phyloP scores from a whole-genome alignment of 2,329 filamentous ascomycete species.

The Pyricularia pennisetigena region DNA sequence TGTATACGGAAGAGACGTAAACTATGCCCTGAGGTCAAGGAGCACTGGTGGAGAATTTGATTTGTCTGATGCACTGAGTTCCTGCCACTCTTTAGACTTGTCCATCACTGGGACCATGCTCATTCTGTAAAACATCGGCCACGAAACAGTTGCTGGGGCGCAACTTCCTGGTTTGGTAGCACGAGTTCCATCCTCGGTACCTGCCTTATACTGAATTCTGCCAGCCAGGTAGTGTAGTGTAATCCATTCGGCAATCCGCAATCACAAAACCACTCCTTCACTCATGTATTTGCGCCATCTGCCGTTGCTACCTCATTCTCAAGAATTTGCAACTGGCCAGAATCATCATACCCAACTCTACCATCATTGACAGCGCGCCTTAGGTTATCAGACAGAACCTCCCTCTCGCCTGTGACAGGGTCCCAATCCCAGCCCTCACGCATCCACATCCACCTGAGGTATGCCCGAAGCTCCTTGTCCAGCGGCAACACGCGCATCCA shows the following conservation, averaged over 20 bases:
- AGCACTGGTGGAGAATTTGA: no score
- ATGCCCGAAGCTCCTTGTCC: slow-evolving; percentile 86
- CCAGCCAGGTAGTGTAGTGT: no score
- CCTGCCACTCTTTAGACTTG: no score
- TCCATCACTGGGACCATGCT: not conserved
- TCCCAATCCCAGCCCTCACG: slow-evolving; percentile 79
- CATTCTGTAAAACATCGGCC: not conserved
- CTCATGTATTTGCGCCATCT: not conserved
- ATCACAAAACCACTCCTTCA: not conserved
- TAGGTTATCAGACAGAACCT: slow-evolving; percentile 41
- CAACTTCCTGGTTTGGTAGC: not conserved
- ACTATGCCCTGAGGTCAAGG: no score
- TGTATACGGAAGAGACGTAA: no score
- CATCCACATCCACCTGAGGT: slow-evolving; percentile 85
- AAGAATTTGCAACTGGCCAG: slow-evolving; percentile 34
- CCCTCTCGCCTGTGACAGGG: slow-evolving; percentile 55
- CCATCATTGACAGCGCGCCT: slow-evolving; percentile 46
- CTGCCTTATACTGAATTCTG: not conserved
- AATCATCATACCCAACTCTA: slow-evolving; percentile 44
- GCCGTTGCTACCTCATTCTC: not conserved
- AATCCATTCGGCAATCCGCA: no score
- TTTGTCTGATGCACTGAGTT: no score
- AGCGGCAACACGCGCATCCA: slow-evolving; percentile 79
- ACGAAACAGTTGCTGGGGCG: not conserved
- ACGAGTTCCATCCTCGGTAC: not conserved